Base-by-base conservation (phyloP, 2,329 filamentous ascomycete genomes). In the Metarhizium sp. region DNA sequence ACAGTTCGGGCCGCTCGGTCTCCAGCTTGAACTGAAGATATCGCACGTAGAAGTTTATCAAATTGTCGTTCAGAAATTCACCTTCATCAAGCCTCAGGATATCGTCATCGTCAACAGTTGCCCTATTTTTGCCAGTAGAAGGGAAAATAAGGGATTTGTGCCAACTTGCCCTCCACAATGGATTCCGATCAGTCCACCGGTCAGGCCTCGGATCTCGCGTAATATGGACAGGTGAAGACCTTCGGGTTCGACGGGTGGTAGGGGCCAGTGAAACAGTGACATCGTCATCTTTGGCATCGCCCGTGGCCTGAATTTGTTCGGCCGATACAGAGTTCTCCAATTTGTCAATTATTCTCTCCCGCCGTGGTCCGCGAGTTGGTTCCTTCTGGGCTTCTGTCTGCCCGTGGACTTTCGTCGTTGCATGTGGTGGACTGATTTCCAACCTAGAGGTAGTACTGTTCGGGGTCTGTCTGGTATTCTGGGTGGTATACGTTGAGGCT, bases 11-110 rank as follows among this genome's bases (percentile, higher is more conserved):
- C 2, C 78, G 75, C 11, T 78, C 73, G 43, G 74, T 69, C 59
- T 83, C 78, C 40, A 87, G 69, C 46, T 79, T 71, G 56, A 79
- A 73, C 64, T 92, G 84, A 6, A 92, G 73, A 61, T 85, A 88
- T 34, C 87, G 84, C 55, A 96, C 76, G 66, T 95, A 96, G 67
- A 96, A 96, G 52, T 82, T 85, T 61, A 99, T 88, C 32, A 99
- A 74, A 64, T 90, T 96, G 72, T 99, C 94, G 66, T 99, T 99
- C 47, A 99, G 72, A 57, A 88, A 95, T 62, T 96, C 82, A 13
- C 85, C 88, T 59, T 95, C 88, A 58, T 95, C 86, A 2, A 99
- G 78, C 46, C 90, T 80, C 20, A 78, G 73, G 38, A 97, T 84
- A 64, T 94, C 90, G n/a, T 79, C 75, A 58, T 79, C 83, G 55